Conservation (phyloP, 495 filamentous ascomycete species). For the Penicillium chermesinum region DNA sequence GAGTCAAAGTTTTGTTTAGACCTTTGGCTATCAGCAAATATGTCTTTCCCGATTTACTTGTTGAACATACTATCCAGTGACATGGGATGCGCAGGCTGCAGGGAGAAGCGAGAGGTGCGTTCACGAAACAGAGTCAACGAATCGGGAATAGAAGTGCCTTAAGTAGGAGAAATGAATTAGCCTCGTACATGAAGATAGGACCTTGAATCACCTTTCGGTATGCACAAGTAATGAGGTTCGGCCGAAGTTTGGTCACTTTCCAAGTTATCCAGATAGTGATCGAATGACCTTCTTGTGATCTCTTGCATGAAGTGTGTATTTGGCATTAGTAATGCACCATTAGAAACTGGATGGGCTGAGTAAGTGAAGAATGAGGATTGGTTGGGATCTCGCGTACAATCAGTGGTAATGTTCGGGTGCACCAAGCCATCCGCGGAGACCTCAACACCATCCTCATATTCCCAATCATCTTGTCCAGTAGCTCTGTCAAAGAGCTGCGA, state of each 20-base stretch:
- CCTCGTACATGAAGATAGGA: neutral
- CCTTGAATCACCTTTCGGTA: slow-evolving; percentile 4
- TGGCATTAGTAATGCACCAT: slow-evolving; percentile 8
- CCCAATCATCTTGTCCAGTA: slow-evolving; percentile 8
- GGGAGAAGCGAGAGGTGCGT: slow-evolving; percentile 1
- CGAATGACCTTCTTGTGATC: slow-evolving; percentile 2
- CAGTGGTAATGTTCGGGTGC: slow-evolving; percentile 5
- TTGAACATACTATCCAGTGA: slow-evolving; percentile 5
- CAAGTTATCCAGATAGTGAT: neutral
- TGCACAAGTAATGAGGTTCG: slow-evolving; percentile 8
- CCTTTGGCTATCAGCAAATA: neutral
- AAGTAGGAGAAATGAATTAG: neutral
- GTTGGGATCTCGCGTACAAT: slow-evolving; percentile 5
- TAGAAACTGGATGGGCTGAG: slow-evolving; percentile 3
- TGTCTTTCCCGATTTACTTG: neutral
- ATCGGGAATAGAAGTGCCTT: slow-evolving; percentile 3
- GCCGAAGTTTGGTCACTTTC: neutral
- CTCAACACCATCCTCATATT: slow-evolving; percentile 8
- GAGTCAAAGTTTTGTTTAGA: slow-evolving; percentile 2
- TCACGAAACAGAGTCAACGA: slow-evolving; percentile 7
- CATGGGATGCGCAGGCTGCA: slow-evolving; percentile 7
- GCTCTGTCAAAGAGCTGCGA: slow-evolving; percentile 9
- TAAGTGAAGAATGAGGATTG: slow-evolving; percentile 1
- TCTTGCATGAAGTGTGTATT: slow-evolving; percentile 10
- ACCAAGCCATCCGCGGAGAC: slow-evolving; percentile 7